A percentile compares a stretch with the other conserved stretches of the same genome.
These are phyloP conservation scores for Epithemia pelagica DNA, from an alignment of 108 stramenopile genomes.

Conservation along the genomic window DNA sequence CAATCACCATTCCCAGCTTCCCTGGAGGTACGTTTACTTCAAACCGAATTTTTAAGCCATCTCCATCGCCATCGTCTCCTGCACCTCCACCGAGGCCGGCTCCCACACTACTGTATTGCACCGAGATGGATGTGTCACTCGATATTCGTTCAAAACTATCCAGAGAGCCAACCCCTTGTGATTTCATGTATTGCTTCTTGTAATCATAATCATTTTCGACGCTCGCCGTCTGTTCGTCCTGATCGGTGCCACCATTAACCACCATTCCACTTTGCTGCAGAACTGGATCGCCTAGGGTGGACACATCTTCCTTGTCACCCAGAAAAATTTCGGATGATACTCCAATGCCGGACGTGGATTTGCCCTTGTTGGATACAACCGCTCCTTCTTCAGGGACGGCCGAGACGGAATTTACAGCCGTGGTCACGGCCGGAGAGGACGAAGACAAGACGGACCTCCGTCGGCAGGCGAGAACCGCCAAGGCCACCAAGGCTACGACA, in stretches of 20 bases:
- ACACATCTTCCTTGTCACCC: slow-evolving; percentile 69
- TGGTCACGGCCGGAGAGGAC: background rate
- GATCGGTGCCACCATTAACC: slow-evolving; percentile 26
- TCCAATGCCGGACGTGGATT: background rate
- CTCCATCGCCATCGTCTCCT: slow-evolving; percentile 22
- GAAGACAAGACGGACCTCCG: background rate
- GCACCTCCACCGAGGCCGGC: background rate
- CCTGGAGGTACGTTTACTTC: slow-evolving; percentile 58
- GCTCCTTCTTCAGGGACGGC: background rate
- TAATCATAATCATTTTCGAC: slow-evolving; percentile 1
- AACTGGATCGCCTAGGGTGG: slow-evolving; percentile 73
- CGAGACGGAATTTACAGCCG: background rate
- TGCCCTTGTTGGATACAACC: background rate
- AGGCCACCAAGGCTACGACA: background rate
- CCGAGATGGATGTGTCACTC: background rate
- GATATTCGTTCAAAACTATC: slow-evolving; percentile 7
- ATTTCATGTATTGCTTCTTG: slow-evolving; percentile 27
- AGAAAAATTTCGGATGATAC: slow-evolving; percentile 29
- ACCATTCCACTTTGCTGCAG: slow-evolving; percentile 53
- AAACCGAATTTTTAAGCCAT: slow-evolving; percentile 18
- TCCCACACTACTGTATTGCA: slow-evolving; percentile 16
- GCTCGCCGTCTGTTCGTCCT: slow-evolving; percentile 36
- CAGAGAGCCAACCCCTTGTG: slow-evolving; percentile 2
- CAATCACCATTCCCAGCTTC: slow-evolving; percentile 83
- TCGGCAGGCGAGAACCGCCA: background rate